Percentiles rank a stretch among this genome's conserved stretches.
Evolutionary conservation across 768 basidiomycete genomes (phyloP).

Genomic region (Sistotremastrum suecicum): DNA sequence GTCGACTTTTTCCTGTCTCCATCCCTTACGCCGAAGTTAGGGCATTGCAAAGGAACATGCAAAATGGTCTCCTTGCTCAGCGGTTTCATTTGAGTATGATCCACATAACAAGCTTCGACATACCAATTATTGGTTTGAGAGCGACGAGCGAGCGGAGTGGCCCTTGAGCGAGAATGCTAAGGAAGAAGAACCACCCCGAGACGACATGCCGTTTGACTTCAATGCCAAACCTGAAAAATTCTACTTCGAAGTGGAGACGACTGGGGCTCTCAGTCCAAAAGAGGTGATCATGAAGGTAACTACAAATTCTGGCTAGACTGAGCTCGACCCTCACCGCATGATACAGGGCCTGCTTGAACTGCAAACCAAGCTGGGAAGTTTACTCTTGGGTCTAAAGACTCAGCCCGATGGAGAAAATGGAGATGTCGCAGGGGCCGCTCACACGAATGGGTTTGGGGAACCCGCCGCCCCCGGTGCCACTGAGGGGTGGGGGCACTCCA

Average conservation of each 20-base stretch:
- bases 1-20: background rate
- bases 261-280: constrained; percentile 77
- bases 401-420: constrained; percentile 43
- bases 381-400: constrained; percentile 61
- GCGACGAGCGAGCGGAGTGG: constrained; percentile 75
- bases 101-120: constrained; percentile 95
- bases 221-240: constrained; percentile 79
- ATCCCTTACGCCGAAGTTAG: constrained; percentile 24
- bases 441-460: constrained; percentile 9
- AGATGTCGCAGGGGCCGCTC: constrained; percentile 22
- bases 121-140: constrained; percentile 91
- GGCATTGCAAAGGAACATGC: constrained; percentile 98
- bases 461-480: background rate
- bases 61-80: constrained; percentile 96
- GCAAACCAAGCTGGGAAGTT: constrained; percentile 66
- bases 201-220: constrained; percentile 79
- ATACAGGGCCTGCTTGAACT: constrained; percentile 60
- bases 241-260: constrained; percentile 91
- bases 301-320: background rate
- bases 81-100: constrained; percentile 94
- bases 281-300: constrained; percentile 78
- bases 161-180: constrained; percentile 76
- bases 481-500: too few species aligned
- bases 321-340: background rate
- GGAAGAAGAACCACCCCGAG: constrained; percentile 68